These are phyloP conservation scores for Hibiscus tridactylites DNA, from an alignment of 345 rosid species.

Conservation along the genomic window DNA sequence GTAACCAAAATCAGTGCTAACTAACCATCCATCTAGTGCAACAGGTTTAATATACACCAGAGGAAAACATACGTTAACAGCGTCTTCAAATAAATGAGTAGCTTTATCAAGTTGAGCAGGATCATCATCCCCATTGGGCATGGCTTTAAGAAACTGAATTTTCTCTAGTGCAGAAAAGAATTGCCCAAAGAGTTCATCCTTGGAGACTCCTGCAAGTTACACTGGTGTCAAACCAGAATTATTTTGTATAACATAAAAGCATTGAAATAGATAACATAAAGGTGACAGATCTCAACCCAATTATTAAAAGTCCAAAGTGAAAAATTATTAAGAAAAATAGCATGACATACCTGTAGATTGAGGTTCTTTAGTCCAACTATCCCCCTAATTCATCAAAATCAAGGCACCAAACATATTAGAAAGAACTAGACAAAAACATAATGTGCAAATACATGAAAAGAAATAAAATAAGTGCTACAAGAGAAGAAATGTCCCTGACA, in stretches of 20 bases:
- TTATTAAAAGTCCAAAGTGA: neutral
- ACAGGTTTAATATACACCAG: slow-evolving; percentile 9
- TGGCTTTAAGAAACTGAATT: slow-evolving; percentile 38
- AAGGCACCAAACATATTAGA: neutral
- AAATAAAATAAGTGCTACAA: neutral
- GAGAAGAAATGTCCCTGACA: too few relatives aligned
- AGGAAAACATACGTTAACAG: slow-evolving; percentile 42
- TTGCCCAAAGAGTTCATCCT: slow-evolving; percentile 76
- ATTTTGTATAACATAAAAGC: neutral
- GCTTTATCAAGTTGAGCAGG: slow-evolving; percentile 64
- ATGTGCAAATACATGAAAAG: neutral
- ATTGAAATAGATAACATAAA: neutral
- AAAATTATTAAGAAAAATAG: neutral
- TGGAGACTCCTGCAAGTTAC: slow-evolving; percentile 44
- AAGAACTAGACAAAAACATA: neutral
- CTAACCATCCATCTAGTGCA: slow-evolving; percentile 8
- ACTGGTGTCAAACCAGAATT: slow-evolving; percentile 3
- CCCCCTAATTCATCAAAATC: slow-evolving; percentile 25
- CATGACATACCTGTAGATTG: slow-evolving; percentile 19
- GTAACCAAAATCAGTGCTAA: neutral
- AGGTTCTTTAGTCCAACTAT: slow-evolving; percentile 24
- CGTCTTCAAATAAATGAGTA: slow-evolving; percentile 58
- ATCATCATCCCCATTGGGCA: slow-evolving; percentile 61
- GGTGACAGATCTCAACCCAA: neutral
- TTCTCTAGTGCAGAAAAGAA: slow-evolving; percentile 79